phyloP scores from a whole-genome alignment of 352 stramenopile species.

The Pythium aphanidermatum region DNA sequence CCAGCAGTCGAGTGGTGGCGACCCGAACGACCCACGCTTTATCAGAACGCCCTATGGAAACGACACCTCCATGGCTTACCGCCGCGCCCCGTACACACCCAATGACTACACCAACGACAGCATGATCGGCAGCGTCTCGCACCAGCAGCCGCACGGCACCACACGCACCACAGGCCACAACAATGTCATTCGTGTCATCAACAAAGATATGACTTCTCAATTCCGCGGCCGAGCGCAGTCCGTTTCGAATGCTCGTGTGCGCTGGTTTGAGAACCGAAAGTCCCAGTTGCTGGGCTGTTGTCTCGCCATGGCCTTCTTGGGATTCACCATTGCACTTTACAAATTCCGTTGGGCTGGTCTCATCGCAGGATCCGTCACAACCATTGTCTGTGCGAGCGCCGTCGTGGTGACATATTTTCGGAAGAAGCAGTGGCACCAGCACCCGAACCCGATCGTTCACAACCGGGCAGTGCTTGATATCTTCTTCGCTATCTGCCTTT shows the following conservation, averaged over 20 bases:
- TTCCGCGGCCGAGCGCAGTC: conserved; percentile 76
- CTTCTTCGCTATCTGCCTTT: conserved; percentile 76
- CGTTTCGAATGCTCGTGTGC: conserved; percentile 61
- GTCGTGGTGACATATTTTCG: conserved; percentile 84
- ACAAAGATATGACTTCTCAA: conserved; percentile 87
- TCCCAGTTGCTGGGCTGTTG: conserved; percentile 82
- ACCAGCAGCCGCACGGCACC: conserved; percentile 61
- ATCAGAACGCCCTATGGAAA: conserved; percentile 30
- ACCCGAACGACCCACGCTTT: conserved; percentile 28
- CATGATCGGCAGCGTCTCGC: conserved; percentile 24
- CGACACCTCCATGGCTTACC: conserved; percentile 41
- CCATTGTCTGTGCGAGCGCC: conserved; percentile 80
- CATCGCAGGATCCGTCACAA: conserved; percentile 84
- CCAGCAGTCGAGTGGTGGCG: conserved; percentile 15
- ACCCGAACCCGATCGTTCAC: conserved; percentile 87
- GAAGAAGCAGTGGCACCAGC: conserved; percentile 87
- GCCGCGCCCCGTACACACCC: conserved; percentile 19
- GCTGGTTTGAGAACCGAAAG: conserved; percentile 88
- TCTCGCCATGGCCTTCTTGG: conserved; percentile 81
- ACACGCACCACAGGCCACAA: conserved; percentile 50
- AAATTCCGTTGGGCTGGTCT: conserved; percentile 84
- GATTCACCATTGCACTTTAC: conserved; percentile 83
- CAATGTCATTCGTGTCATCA: conserved; percentile 85
- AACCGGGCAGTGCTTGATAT: conserved; percentile 79
- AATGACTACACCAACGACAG: conserved; percentile 32